phyloP scores from a whole-genome alignment of 2,329 filamentous ascomycete species.

The Arthroderma sp. region DNA sequence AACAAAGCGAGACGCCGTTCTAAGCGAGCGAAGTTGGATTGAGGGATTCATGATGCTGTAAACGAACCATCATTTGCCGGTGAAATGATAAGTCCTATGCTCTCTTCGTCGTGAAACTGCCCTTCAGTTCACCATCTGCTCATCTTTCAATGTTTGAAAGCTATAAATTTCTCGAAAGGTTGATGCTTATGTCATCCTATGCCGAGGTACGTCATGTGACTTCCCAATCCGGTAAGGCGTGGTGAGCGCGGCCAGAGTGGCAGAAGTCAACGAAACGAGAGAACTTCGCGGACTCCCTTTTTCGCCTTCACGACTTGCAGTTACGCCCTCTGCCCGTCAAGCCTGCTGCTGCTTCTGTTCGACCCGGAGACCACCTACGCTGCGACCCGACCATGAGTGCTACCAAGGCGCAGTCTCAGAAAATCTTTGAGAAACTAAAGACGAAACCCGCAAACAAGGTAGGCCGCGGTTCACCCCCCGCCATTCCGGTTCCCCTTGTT shows the following conservation, averaged over 20 bases:
- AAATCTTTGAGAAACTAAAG: conserved; percentile 97
- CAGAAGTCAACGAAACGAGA: not conserved
- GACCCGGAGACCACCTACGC: not conserved
- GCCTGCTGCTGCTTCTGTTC: not conserved
- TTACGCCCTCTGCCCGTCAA: not conserved
- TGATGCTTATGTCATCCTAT: not conserved
- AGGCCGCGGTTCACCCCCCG: conserved; percentile 22
- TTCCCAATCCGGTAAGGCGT: not conserved
- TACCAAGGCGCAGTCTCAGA: conserved; percentile 87
- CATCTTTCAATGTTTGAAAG: not conserved
- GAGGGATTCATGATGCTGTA: not conserved
- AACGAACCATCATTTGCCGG: not conserved
- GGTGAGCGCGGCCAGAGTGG: conserved; percentile 3
- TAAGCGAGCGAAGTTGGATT: not conserved
- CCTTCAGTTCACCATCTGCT: not conserved
- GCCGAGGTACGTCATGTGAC: not conserved
- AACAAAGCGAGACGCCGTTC: not conserved
- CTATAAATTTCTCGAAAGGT: not conserved
- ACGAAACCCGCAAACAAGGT: conserved; percentile 91
- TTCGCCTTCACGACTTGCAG: not conserved
- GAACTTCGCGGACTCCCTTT: not conserved
- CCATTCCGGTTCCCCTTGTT: conserved; percentile 14
- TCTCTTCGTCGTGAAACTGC: not conserved
- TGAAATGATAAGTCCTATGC: too few species aligned
- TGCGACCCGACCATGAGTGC: conserved; percentile 46